Evolutionary conservation across 2,329 filamentous ascomycete species (phyloP).

Genomic region (Calonectria pseudoturangicola): DNA sequence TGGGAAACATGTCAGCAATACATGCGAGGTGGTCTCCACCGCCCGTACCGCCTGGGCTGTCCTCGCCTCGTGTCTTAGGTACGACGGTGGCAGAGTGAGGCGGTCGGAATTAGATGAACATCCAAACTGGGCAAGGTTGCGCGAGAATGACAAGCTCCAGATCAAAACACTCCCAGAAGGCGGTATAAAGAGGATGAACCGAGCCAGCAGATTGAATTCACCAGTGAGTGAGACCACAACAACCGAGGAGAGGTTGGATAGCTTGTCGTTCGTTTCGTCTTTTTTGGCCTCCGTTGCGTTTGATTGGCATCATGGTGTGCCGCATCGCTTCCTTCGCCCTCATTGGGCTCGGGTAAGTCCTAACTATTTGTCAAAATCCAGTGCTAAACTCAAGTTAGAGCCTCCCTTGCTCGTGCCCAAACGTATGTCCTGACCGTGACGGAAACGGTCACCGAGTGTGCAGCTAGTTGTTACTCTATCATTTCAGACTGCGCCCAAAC

Average conservation of each 20-base stretch:
- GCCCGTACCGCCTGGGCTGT: constrained; percentile 12
- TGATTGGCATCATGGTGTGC: constrained; percentile 48
- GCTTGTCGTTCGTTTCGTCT: constrained; percentile 52
- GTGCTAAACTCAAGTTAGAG: constrained; percentile 49
- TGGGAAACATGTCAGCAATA: constrained; percentile 16
- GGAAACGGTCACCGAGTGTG: constrained; percentile 56
- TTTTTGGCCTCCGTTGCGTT: constrained; percentile 26
- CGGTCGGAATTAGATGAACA: constrained; percentile 34
- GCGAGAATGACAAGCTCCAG: constrained; percentile 18
- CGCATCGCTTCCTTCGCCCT: constrained; percentile 52
- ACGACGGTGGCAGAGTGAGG: constrained; percentile 46
- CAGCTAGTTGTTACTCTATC: constrained; percentile 51
- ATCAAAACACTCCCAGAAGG: neutral
- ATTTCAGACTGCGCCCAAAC: constrained; percentile 50
- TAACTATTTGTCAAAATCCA: neutral
- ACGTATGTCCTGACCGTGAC: constrained; percentile 58
- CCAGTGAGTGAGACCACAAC: constrained; percentile 48
- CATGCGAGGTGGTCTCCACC: constrained; percentile 34
- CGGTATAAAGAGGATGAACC: constrained; percentile 53
- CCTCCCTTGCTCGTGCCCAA: constrained; percentile 49
- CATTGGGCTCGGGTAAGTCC: constrained; percentile 54
- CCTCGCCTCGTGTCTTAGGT: constrained; percentile 39
- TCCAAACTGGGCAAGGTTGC: constrained; percentile 41
- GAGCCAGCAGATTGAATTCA: constrained; percentile 20
- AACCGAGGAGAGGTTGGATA: constrained; percentile 39